Evolutionary conservation across 2,329 filamentous ascomycete genomes (phyloP).

Genomic region (Arthrobotrys megalospora): DNA sequence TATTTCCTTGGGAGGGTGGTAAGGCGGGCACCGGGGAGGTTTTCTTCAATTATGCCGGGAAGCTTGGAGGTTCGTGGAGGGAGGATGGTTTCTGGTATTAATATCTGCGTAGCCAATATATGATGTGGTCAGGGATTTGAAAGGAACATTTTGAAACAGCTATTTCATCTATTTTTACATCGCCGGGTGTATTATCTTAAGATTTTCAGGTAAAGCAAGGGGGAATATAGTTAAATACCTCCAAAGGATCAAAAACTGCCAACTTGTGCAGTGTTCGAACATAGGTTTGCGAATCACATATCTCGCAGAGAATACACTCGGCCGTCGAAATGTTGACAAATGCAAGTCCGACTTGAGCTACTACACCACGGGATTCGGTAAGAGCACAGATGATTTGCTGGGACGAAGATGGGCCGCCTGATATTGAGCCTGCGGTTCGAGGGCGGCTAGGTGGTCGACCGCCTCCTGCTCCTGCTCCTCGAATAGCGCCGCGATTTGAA

Average conservation of each 20-base stretch:
- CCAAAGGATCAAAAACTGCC: conserved; percentile 82
- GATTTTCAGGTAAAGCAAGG: background rate
- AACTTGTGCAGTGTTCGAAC: conserved; percentile 90
- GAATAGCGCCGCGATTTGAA: conserved; percentile 32
- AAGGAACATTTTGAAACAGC: background rate
- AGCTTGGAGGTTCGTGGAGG: conserved; percentile 42
- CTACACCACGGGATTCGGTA: conserved; percentile 87
- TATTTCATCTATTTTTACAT: background rate
- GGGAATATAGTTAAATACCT: conserved; percentile 53
- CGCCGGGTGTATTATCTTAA: background rate
- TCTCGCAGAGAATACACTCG: conserved; percentile 80
- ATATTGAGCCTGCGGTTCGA: conserved; percentile 73
- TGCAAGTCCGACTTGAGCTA: conserved; percentile 85
- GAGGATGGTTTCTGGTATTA: conserved; percentile 75
- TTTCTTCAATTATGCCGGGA: conserved; percentile 78
- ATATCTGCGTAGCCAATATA: conserved; percentile 70
- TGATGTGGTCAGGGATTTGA: conserved; percentile 10
- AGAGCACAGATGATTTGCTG: conserved; percentile 90
- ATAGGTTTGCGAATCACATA: conserved; percentile 93
- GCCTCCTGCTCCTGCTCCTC: conserved; percentile 44
- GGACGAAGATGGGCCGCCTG: conserved; percentile 70
- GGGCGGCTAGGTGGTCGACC: conserved; percentile 68
- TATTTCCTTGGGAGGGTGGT: conserved; percentile 80
- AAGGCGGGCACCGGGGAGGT: conserved; percentile 76
- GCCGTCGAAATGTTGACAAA: conserved; percentile 89